phyloP scores from a whole-genome alignment of 768 basidiomycete species.

The Lentinula boryana region DNA sequence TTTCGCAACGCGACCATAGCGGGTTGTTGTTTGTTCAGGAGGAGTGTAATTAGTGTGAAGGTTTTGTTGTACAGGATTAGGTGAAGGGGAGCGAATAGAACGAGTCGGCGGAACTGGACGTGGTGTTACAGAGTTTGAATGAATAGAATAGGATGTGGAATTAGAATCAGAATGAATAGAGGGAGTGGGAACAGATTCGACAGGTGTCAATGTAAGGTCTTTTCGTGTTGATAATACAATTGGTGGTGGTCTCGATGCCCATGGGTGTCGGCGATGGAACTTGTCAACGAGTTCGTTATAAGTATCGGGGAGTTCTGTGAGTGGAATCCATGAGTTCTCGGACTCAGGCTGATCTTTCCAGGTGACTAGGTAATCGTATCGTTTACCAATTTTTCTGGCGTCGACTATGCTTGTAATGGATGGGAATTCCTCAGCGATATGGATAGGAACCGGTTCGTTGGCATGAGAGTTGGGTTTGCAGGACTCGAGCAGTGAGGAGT shows the following conservation, averaged over 20 bases:
- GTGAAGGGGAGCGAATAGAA: background rate
- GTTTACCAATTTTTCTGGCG: constrained; percentile 1
- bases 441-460: background rate
- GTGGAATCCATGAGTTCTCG: constrained; percentile 1
- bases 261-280: background rate
- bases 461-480: background rate
- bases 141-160: background rate
- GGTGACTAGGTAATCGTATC: constrained; percentile 4
- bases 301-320: background rate
- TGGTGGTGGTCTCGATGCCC: background rate
- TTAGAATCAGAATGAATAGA: background rate
- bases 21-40: constrained; percentile 8
- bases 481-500: constrained; percentile 15
- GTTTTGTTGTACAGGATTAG: background rate
- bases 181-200: too few relatives aligned
- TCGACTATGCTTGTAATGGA: background rate
- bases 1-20: constrained; percentile 7
- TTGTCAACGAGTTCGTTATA: constrained; percentile 1
- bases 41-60: constrained; percentile 6
- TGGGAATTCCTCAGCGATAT: background rate
- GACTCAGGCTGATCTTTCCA: background rate
- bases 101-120: background rate
- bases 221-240: too few relatives aligned
- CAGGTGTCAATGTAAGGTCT: too few relatives aligned
- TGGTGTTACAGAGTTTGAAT: background rate